Percentiles rank a stretch among this genome's conserved stretches.
These are phyloP conservation scores for Syzygium syzygioides DNA, from an alignment of 441 rosid species.

Conservation along the genomic window DNA sequence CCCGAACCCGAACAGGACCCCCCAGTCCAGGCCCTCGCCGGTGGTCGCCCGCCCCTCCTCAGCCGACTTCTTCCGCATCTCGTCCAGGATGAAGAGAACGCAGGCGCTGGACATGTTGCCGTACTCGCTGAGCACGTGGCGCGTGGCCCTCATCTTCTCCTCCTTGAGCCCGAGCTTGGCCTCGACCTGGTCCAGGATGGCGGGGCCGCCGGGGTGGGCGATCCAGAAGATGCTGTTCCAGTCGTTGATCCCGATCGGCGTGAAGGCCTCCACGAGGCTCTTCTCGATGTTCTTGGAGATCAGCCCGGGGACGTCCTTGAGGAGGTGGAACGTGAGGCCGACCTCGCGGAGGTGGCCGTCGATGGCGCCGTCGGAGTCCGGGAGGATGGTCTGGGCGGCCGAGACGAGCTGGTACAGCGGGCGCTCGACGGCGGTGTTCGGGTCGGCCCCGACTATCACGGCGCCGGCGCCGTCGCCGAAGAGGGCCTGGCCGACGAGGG, in stretches of 20 bases:
- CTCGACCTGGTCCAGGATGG: conserved; percentile 46
- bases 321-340: conserved; percentile 40
- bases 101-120: conserved; percentile 59
- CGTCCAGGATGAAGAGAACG: conserved; percentile 42
- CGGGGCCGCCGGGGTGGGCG: conserved; percentile 48
- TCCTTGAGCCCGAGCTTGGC: conserved; percentile 30
- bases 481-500: conserved; percentile 47
- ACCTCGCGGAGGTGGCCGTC: conserved; percentile 52
- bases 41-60: conserved; percentile 32
- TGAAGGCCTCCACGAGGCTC: conserved; percentile 34
- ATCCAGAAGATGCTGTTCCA: conserved; percentile 59
- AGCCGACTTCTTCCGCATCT: conserved; percentile 35
- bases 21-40: conserved; percentile 46
- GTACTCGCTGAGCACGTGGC: conserved; percentile 38
- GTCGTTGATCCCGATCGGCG: conserved; percentile 39
- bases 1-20: conserved; percentile 41
- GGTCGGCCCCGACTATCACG: conserved; percentile 40
- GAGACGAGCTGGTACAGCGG: conserved; percentile 37
- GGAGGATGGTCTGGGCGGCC: conserved; percentile 40
- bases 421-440: conserved; percentile 29
- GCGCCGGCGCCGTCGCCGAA: conserved; percentile 54
- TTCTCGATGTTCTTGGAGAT: conserved; percentile 47
- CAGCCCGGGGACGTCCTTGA: conserved; percentile 41
- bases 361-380: conserved; percentile 42
- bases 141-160: conserved; percentile 34